Conservation (phyloP, 2,329 filamentous ascomycete species). For the Scopulariopsis brevicaulis region DNA sequence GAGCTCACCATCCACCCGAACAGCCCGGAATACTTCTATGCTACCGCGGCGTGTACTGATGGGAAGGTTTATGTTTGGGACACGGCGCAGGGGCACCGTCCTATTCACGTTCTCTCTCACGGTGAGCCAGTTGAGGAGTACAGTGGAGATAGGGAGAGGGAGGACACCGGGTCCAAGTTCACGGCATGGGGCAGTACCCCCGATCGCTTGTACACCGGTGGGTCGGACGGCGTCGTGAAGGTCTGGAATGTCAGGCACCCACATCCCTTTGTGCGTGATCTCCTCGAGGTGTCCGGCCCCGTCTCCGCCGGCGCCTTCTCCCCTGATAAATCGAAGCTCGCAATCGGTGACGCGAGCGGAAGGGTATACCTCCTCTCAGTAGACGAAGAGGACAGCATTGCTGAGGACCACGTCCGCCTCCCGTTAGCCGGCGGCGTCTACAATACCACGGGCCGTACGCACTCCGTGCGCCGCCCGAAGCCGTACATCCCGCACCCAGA, state of each 20-base stretch:
- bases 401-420: conserved; percentile 22
- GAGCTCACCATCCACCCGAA: conserved; percentile 49
- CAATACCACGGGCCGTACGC: conserved; percentile 8
- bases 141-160: conserved; percentile 33
- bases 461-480: conserved; percentile 29
- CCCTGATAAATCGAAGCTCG: conserved; percentile 39
- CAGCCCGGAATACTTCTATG: conserved; percentile 33
- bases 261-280: conserved; percentile 35
- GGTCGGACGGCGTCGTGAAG: conserved; percentile 50
- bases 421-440: conserved; percentile 16
- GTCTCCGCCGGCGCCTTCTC: conserved; percentile 49
- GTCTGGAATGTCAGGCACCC: conserved; percentile 46
- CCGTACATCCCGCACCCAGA: conserved; percentile 39
- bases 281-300: conserved; percentile 42
- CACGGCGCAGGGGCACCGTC: conserved; percentile 39
- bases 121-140: conserved; percentile 29
- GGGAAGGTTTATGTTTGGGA: conserved; percentile 55
- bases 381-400: conserved; percentile 28
- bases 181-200: conserved; percentile 45
- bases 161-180: conserved; percentile 54
- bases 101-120: conserved; percentile 44
- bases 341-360: conserved; percentile 50
- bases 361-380: conserved; percentile 43
- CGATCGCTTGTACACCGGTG: conserved; percentile 51
- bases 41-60: conserved; percentile 51